Percentiles rank a stretch among this genome's conserved stretches.
Evolutionary conservation across 306 rosid genomes (phyloP).

Genomic region (Macrotyloma uniflorum): DNA sequence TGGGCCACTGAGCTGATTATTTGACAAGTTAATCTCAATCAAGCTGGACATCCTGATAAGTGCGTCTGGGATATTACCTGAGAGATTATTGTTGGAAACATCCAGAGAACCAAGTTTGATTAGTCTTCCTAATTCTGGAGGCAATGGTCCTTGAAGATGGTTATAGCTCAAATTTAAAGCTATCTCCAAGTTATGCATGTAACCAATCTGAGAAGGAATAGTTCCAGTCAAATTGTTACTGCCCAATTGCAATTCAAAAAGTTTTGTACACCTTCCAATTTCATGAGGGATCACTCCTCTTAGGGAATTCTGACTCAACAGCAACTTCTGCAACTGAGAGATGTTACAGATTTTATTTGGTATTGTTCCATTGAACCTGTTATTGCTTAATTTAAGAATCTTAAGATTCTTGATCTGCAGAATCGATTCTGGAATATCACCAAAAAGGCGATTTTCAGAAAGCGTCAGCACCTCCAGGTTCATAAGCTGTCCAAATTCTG

Average conservation of each 20-base stretch:
- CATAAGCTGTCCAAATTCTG: slow-evolving; percentile 68
- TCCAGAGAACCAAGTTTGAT: neutral
- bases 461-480: slow-evolving; percentile 79
- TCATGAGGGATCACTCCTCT: slow-evolving; percentile 73
- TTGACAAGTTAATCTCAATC: neutral
- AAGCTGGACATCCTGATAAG: neutral
- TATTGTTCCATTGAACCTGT: neutral
- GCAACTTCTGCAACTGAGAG: slow-evolving; percentile 44
- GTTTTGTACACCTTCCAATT: slow-evolving; percentile 52
- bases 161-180: neutral
- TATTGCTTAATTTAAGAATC: neutral
- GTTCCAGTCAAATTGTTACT: slow-evolving; percentile 68
- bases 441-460: slow-evolving; percentile 55
- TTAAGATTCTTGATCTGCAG: neutral
- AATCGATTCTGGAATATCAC: slow-evolving; percentile 60
- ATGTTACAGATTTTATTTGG: neutral
- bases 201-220: slow-evolving; percentile 17
- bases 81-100: neutral
- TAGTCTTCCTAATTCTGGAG: neutral
- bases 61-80: neutral
- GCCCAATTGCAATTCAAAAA: slow-evolving; percentile 53
- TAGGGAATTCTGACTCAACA: slow-evolving; percentile 67
- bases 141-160: neutral
- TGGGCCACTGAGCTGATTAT: neutral
- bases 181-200: neutral